A percentile compares a stretch with the other conserved stretches of the same genome.
These are phyloP conservation scores for Debaryomyces psychrophilus DNA, from an alignment of 1,139 yeast species.

Conservation along the genomic window DNA sequence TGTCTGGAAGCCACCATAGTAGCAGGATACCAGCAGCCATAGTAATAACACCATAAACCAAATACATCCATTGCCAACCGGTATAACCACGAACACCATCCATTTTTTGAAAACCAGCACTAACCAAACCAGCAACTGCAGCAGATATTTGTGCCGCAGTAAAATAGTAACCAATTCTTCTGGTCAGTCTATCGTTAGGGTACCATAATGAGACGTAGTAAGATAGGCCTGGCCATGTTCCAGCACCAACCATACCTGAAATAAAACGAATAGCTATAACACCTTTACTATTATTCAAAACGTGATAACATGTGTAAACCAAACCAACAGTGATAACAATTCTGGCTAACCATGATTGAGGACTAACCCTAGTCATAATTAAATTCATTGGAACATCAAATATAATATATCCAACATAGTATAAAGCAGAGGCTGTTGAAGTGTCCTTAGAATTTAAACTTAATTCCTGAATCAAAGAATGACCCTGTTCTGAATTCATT, in stretches of 20 bases:
- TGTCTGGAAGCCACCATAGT: conserved; percentile 86
- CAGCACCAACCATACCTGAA: conserved; percentile 83
- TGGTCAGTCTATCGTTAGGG: conserved; percentile 75
- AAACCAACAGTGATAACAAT: conserved; percentile 77
- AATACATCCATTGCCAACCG: conserved; percentile 90
- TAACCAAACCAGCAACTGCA: conserved; percentile 80
- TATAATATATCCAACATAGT: conserved; percentile 79
- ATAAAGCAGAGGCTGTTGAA: conserved; percentile 78
- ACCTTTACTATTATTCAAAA: conserved; percentile 57
- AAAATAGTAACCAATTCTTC: conserved; percentile 84
- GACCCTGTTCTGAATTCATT: conserved; percentile 68
- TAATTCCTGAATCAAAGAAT: conserved; percentile 61
- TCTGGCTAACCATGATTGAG: conserved; percentile 84
- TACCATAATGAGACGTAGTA: conserved; percentile 86
- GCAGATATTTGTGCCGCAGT: conserved; percentile 91
- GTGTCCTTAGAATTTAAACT: conserved; percentile 57
- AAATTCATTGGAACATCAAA: conserved; percentile 90
- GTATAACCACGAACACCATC: conserved; percentile 69
- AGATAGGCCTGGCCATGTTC: conserved; percentile 93
- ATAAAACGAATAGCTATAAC: conserved; percentile 72
- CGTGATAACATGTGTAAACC: conserved; percentile 73
- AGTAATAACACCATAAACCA: conserved; percentile 77
- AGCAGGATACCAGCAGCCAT: conserved; percentile 64
- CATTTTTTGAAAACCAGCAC: conserved; percentile 86
- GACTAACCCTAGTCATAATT: conserved; percentile 79